Base-by-base conservation (phyloP, 495 filamentous ascomycete genomes). In the Penicillium flavigenum region DNA sequence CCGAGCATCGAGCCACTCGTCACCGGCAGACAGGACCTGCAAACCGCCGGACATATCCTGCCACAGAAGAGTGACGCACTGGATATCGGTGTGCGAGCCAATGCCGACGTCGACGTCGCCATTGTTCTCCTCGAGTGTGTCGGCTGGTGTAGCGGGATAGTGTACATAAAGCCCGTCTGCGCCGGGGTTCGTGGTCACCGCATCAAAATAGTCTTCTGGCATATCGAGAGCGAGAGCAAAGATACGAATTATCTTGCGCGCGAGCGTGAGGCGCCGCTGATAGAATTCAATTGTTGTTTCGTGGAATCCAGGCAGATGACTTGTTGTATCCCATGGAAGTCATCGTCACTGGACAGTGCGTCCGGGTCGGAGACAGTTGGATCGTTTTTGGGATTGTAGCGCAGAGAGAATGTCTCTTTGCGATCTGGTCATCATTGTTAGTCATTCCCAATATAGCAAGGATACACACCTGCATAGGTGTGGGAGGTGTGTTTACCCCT, bases 21-120 rank as follows among this genome's bases (percentile, higher is more conserved):
- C 80, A 19, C 74, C 66, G n/a, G 67, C 67, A 20, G 73, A 78
- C 12, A 81, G 59, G 0, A 83, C 76, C 64, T 85, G 81, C 54
- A 87, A 57, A 0, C 83, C 82, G 0, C 80, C 81, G 0, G 61
- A 60, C 57, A 68, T 69, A 59, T 84, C 79, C 57, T 86, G 83
- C 64, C 77, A 83, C 1, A 86, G 64, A 1, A 86, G 68, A 0
- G 84, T 87, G 46, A 85, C 76, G 22, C 81, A 77, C 32, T 83
- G 80, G 10, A 85, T 69, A 59, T 86, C 83, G 2, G 83, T 84
- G 43, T 85, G 83, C 5, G 76, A 81, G 47, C 81, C 82, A 19
- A 84, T 74, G 1, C 81, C 76, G 9, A 81, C 79, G 41, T 75
- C 75, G 4, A 72, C 48, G 1, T 66, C 60, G 0, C 52, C 22